phyloP scores from a whole-genome alignment of 2,329 filamentous ascomycete genomes.

The Aspergillus unguis region DNA sequence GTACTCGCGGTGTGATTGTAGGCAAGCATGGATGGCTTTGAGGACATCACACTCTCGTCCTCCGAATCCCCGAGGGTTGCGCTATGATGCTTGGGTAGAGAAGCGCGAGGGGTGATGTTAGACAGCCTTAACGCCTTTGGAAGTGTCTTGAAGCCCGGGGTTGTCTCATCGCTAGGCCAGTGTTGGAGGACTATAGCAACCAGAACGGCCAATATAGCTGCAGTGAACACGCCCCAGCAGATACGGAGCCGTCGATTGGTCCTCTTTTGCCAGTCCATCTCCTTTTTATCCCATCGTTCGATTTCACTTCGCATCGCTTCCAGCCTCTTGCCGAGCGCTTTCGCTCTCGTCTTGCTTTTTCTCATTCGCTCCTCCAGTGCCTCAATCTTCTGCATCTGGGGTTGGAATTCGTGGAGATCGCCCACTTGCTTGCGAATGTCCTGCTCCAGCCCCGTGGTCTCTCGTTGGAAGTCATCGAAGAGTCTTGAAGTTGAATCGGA shows the following conservation, averaged over 20 bases:
- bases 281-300: constrained; percentile 42
- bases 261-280: constrained; percentile 42
- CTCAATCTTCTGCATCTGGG: constrained; percentile 37
- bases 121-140: constrained; percentile 10
- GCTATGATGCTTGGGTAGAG: neutral
- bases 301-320: constrained; percentile 39
- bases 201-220: constrained; percentile 27
- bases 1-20: neutral
- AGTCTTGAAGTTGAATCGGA: constrained; percentile 35
- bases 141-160: constrained; percentile 2
- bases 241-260: constrained; percentile 39
- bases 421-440: constrained; percentile 38
- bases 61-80: neutral
- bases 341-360: constrained; percentile 32
- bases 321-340: constrained; percentile 37
- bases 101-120: constrained; percentile 10
- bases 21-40: neutral
- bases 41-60: constrained; percentile 1
- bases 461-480: constrained; percentile 38
- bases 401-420: constrained; percentile 37
- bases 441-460: constrained; percentile 34
- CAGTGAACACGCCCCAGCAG: constrained; percentile 33
- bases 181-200: constrained; percentile 29
- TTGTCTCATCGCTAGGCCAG: constrained; percentile 15
- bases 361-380: constrained; percentile 41